Percentiles rank a stretch among this genome's conserved stretches.
Conservation (phyloP, 2,329 filamentous ascomycete genomes). For the Curvularia eragrostidis region DNA sequence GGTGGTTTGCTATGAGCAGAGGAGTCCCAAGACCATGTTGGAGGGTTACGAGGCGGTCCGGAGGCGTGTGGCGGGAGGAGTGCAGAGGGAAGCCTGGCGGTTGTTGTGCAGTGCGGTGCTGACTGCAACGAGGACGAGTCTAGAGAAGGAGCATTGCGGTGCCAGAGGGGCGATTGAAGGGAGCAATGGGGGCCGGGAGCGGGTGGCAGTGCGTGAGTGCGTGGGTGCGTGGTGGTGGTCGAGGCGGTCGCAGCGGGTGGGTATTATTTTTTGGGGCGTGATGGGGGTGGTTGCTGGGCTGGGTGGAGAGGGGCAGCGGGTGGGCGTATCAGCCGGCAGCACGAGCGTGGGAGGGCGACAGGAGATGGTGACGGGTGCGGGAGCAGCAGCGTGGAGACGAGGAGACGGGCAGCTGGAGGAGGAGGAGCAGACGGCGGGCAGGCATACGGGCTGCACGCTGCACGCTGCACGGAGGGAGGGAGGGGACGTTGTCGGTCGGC, state of each 20-base stretch:
- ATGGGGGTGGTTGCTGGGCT: constrained; percentile 9
- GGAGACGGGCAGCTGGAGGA: background rate
- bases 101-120: constrained; percentile 16
- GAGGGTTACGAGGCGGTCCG: constrained; percentile 14
- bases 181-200: constrained; percentile 24
- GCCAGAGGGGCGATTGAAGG: constrained; percentile 35
- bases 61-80: constrained; percentile 11
- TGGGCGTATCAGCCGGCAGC: constrained; percentile 18
- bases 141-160: constrained; percentile 39
- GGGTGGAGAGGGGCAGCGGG: constrained; percentile 23
- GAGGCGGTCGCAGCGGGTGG: constrained; percentile 3
- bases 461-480: background rate
- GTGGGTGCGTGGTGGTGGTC: constrained; percentile 1
- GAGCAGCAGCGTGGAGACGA: background rate
- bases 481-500: constrained; percentile 8
- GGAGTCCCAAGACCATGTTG: constrained; percentile 45
- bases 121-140: constrained; percentile 18
- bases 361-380: background rate
- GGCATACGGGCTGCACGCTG: background rate
- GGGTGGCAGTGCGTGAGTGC: background rate
- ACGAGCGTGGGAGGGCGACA: constrained; percentile 5
- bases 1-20: constrained; percentile 38
- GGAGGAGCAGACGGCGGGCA: constrained; percentile 1
- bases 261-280: constrained; percentile 20
- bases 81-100: constrained; percentile 7